A percentile compares a stretch with the other conserved stretches of the same genome.
Conservation (phyloP, 75 land plant genomes). For the Picea glauca region DNA sequence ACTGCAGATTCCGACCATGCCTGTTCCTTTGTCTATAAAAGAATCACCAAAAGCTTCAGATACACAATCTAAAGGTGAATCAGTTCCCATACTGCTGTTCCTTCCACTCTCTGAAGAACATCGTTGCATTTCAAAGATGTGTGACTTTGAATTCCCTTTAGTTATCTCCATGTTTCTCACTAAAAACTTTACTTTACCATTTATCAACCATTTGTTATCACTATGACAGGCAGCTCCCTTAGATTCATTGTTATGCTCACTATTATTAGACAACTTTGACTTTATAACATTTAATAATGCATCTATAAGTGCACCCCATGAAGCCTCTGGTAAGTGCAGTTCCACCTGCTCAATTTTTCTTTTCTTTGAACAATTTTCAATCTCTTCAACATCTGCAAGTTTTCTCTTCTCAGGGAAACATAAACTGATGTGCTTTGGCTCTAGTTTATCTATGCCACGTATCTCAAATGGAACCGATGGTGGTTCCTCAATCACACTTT, state of each 20-base stretch:
- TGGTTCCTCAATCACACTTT: conserved; percentile 61
- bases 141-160: not conserved
- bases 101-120: not conserved
- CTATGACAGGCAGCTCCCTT: conserved; percentile 3
- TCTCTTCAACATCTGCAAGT: conserved; percentile 26
- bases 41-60: not conserved
- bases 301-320: conserved; percentile 71
- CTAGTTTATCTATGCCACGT: conserved; percentile 86
- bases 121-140: not conserved
- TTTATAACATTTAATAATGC: conserved; percentile 44
- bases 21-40: not conserved
- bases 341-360: conserved; percentile 40
- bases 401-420: conserved; percentile 75
- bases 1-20: not conserved
- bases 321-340: conserved; percentile 49
- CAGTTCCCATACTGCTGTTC: not conserved
- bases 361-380: conserved; percentile 28
- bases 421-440: conserved; percentile 73
- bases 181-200: conserved; percentile 3
- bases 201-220: conserved; percentile 13
- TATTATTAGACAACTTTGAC: not conserved
- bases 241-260: conserved; percentile 16
- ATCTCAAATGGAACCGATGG: conserved; percentile 49
- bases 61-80: not conserved
- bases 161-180: conserved; percentile 8